phyloP scores from a whole-genome alignment of 345 rosid genomes.

The Eucalyptus caleyi region DNA sequence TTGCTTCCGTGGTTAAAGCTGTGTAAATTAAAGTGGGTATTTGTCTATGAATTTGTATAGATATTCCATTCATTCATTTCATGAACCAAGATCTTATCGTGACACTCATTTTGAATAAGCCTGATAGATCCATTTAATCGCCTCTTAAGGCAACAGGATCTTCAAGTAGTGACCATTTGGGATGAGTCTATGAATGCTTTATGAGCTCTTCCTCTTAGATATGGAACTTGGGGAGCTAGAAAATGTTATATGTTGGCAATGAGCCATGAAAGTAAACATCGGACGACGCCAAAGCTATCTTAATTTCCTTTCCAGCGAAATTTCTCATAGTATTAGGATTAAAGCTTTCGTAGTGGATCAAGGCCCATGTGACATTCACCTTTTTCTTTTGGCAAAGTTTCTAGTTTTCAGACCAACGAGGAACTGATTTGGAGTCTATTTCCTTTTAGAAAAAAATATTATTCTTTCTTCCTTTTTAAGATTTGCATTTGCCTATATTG shows the following conservation, averaged over 20 bases:
- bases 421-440: neutral
- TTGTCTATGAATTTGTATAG: neutral
- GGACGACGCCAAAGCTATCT: neutral
- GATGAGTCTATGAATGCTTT: neutral
- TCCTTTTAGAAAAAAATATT: neutral
- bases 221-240: neutral
- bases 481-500: neutral
- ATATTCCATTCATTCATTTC: neutral
- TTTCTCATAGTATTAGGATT: no score
- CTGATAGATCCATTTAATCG: neutral
- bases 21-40: neutral
- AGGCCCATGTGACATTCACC: neutral
- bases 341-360: neutral
- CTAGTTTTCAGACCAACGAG: neutral
- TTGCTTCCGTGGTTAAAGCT: neutral
- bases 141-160: constrained; percentile 4
- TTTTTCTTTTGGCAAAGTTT: neutral
- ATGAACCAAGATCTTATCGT: neutral
- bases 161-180: neutral
- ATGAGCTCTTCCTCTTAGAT: neutral
- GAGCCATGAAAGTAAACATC: no score
- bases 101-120: neutral
- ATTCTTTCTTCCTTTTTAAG: neutral
- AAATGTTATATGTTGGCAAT: neutral
- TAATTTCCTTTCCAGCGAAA: neutral